Evolutionary conservation across 2,329 filamentous ascomycete genomes (phyloP), one percentile per base, ranked within the genome.

Genomic region (Orbilia brochopaga): DNA sequence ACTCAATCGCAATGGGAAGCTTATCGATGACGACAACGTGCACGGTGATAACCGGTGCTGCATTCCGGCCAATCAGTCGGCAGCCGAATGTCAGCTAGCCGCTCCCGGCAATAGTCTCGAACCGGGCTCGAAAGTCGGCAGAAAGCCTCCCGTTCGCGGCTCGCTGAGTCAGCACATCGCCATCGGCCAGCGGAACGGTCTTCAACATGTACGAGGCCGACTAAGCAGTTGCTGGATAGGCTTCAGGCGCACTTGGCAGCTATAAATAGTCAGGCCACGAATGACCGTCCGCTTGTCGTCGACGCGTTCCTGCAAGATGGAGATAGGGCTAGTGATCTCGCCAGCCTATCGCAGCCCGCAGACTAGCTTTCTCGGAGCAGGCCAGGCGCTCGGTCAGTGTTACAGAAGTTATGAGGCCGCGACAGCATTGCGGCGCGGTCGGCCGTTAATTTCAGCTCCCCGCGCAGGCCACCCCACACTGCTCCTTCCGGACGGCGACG

Each of bases 381-480:
- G 44, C 32, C 17, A 51, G 59, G 59, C 59, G 59, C 59, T 42
- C 46, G 32, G 52, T 62, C 58, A 46, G 58, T 35, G 52, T 30
- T 37, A 21, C 52, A n/a, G 23, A 62, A 35, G 13, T 23, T 37
- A 53, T 46, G 10, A 62, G 60, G 67, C 60, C 67, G 60, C 67
- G 67, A 72, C 37, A 72, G 55, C 67, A 72, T 65, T 64, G 67
- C 59, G 67, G 67, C 67, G 60, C 60, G 60, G 67, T 72, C 52
- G 42, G 56, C 66, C 55, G 35, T 58, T 58, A 50, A 32, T 52
- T 62, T 65, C 50, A 65, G 66, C 59, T 60, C 52, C 64, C 64
- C 64, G 56, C 63, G 42, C 50, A 21, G 17, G 40, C 51, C 11
- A 52, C 46, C 62, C 62, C 62, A 59, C 62, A 66, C 3, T 48